Evolutionary conservation across 2,329 filamentous ascomycete genomes (phyloP).

Genomic region (Hymenoscyphus linearis): DNA sequence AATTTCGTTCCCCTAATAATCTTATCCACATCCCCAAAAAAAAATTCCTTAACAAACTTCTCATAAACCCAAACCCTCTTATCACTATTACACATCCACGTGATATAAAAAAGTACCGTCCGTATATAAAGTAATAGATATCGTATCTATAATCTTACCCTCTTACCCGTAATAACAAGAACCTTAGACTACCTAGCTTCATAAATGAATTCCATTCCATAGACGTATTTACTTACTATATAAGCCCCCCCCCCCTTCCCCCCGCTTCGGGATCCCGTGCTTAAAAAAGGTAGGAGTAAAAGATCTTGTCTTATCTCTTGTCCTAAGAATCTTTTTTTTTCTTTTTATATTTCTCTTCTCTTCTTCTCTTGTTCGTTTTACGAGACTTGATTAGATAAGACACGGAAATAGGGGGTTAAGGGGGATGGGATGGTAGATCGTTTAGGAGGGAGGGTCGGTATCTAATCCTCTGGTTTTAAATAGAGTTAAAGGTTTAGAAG

Average conservation of each 20-base stretch:
- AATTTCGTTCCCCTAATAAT: conserved; percentile 32
- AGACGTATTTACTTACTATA: too few relatives aligned
- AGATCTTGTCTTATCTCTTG: conserved; percentile 60
- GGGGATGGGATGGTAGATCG: too few relatives aligned
- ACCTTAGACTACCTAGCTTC: too few relatives aligned
- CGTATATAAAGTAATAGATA: conserved; percentile 29
- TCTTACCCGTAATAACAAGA: conserved; percentile 10
- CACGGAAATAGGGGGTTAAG: not conserved
- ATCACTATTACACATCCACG: too few relatives aligned
- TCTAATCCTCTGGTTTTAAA: conserved; percentile 7
- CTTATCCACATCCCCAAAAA: conserved; percentile 31
- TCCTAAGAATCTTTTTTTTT: not conserved
- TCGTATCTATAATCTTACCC: conserved; percentile 32
- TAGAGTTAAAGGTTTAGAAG: not conserved
- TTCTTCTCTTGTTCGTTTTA: not conserved
- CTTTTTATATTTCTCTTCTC: not conserved
- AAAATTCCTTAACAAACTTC: conserved; percentile 31
- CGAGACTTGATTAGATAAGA: not conserved
- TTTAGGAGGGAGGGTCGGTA: too few relatives aligned
- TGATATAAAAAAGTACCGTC: conserved; percentile 35
- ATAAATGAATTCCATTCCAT: too few relatives aligned
- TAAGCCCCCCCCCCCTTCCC: conserved; percentile 29
- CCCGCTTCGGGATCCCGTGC: conserved; percentile 63
- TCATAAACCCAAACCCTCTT: conserved; percentile 21
- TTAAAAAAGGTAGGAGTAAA: conserved; percentile 65